Conservation (phyloP, 441 rosid genomes). For the Jatropha multifida region DNA sequence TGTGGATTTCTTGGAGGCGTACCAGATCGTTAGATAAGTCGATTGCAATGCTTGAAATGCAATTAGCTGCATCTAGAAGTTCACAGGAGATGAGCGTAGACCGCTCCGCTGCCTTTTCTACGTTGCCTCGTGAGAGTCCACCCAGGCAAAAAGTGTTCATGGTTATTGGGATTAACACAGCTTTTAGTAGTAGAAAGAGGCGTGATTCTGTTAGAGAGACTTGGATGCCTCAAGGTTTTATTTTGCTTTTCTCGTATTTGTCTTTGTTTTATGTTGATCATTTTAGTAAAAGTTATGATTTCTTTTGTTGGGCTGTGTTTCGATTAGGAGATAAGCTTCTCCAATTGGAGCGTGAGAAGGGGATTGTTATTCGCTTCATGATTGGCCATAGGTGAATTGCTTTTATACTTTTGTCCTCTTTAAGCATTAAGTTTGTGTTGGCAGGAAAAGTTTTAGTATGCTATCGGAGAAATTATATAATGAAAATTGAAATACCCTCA, state of each 20-base stretch:
- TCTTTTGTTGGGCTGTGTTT: not conserved
- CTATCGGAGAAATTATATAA: too few species aligned
- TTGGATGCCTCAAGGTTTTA: slow-evolving; percentile 96
- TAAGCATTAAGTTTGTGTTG: not conserved
- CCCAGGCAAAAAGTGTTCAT: slow-evolving; percentile 64
- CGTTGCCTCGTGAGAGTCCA: slow-evolving; percentile 25
- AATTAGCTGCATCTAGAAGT: slow-evolving; percentile 61
- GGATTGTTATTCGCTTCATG: slow-evolving; percentile 88
- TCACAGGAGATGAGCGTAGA: slow-evolving; percentile 44
- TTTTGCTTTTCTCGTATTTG: not conserved
- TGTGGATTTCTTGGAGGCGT: slow-evolving; percentile 23
- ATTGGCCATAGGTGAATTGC: slow-evolving; percentile 83
- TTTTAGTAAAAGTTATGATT: slow-evolving; percentile 9
- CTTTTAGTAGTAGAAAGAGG: slow-evolving; percentile 92
- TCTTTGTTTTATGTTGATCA: not conserved
- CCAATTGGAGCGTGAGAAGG: slow-evolving; percentile 78
- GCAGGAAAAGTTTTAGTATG: not conserved
- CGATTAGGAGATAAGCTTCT: slow-evolving; percentile 72
- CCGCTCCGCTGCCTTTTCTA: slow-evolving; percentile 27
- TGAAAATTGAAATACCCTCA: too few species aligned
- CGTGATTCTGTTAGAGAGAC: slow-evolving; percentile 93
- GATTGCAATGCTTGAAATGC: slow-evolving; percentile 61
- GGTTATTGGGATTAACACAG: slow-evolving; percentile 93
- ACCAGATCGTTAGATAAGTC: slow-evolving; percentile 74
- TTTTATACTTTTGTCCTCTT: not conserved